phyloP scores from a whole-genome alignment of 129 eudicot genomes.

The Ambrosia trifida region DNA sequence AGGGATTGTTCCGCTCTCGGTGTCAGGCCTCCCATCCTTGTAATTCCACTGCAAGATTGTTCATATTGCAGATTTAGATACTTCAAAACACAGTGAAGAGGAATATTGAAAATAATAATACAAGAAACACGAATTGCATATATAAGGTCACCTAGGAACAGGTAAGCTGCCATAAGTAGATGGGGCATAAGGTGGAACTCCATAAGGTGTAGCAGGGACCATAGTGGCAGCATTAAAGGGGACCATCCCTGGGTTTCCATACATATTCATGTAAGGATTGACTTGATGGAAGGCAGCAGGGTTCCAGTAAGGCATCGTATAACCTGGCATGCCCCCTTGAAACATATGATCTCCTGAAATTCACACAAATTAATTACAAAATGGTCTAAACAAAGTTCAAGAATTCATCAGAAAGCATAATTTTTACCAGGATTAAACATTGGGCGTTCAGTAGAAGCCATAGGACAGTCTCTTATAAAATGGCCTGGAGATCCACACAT shows the following conservation, averaged over 20 bases:
- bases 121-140: slow-evolving; percentile 1
- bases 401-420: slow-evolving; percentile 7
- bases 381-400: background rate
- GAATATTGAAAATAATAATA: background rate
- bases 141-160: slow-evolving; percentile 51
- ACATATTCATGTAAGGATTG: slow-evolving; percentile 65
- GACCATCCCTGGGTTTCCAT: slow-evolving; percentile 68
- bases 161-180: slow-evolving; percentile 53
- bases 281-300: slow-evolving; percentile 43
- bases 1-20: slow-evolving; percentile 37
- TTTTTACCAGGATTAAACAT: slow-evolving; percentile 51
- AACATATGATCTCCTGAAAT: slow-evolving; percentile 48
- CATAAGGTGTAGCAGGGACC: slow-evolving; percentile 56
- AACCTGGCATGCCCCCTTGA: slow-evolving; percentile 58
- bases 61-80: slow-evolving; percentile 16
- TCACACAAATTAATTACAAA: slow-evolving; percentile 15
- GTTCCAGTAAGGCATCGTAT: slow-evolving; percentile 67
- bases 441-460: slow-evolving; percentile 39
- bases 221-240: slow-evolving; percentile 49
- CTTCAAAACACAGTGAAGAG: background rate
- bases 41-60: slow-evolving; percentile 41
- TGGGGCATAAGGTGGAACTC: slow-evolving; percentile 51
- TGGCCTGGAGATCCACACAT: slow-evolving; percentile 85
- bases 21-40: slow-evolving; percentile 49
- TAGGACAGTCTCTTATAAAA: slow-evolving; percentile 80